Base-by-base conservation (phyloP, 345 rosid genomes). In the Citrus glauca region DNA sequence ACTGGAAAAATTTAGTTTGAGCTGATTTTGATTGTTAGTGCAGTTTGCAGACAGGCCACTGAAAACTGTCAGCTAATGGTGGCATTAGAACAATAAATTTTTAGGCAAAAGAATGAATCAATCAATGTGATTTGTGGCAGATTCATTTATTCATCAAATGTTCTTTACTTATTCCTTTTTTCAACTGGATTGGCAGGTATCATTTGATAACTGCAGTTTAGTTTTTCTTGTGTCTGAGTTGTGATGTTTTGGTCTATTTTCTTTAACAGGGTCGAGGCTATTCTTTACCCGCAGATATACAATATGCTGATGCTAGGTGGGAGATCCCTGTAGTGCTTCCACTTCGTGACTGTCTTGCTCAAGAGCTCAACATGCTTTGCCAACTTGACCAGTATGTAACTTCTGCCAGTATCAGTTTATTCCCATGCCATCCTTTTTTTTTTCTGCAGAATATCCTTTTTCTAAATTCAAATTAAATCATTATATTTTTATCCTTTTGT, bases 251-350 rank as follows among this genome's bases (percentile, higher is more conserved):
- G 1, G 38, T 32, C 24, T 67, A 27, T 73, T 71, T 82, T 13
- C 42, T 70, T 84, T 65, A 69, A 81, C 90, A 96, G 98, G 99
- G 99, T 66, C 89, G 86, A 79, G 99, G 97, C 66, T 94, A 92
- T 85, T 94, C 99, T 74, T 88, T 96, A 73, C 84, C 98, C n/a
- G 98, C 98, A 66, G 98, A 96, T 84, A 89, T 96, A 77, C 97
- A 96, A 76, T 88, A 90, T 69, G 95, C 91, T 68, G 99, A 96
- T 86, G 89, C 94, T 10, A 89, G 99, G 82, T 89, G 97, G 94
- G 85, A 89, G 73, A 80, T 85, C 20, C 98, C 98, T 5, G 78
- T 92, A 17, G 97, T 96, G 59, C 90, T 92, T 78, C 97, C 97
- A 38, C 95, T 96, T 81, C 97, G 82, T 45, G 99, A 92, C 86